Conservation (phyloP, 495 filamentous ascomycete species). For the Neurospora intermedia region DNA sequence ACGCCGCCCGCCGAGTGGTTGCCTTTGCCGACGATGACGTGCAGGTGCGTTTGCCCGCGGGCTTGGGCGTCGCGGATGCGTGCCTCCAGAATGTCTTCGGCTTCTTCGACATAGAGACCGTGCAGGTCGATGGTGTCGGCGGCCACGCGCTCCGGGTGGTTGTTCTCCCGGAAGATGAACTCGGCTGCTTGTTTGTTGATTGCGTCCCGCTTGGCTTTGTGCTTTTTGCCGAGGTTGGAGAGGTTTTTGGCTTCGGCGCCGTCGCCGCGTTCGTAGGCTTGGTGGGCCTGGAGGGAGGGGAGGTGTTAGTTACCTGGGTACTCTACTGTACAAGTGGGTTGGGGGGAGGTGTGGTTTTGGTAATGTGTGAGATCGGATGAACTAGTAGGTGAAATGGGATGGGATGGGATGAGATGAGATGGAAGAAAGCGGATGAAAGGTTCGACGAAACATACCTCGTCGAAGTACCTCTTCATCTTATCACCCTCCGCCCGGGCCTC, state of each 20-base stretch:
- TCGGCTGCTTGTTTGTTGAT: conserved; percentile 87
- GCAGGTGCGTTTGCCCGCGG: conserved; percentile 62
- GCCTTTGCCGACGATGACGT: conserved; percentile 80
- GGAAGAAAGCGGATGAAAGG: background rate
- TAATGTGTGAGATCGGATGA: background rate
- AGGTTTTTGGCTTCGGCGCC: conserved; percentile 67
- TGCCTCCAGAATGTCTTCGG: conserved; percentile 76
- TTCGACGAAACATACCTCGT: conserved; percentile 37
- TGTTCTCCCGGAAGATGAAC: conserved; percentile 91
- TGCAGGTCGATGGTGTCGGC: conserved; percentile 89
- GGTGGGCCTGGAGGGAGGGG: conserved; percentile 44
- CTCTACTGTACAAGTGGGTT: too few relatives aligned
- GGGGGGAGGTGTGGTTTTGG: background rate
- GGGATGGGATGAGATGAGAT: background rate
- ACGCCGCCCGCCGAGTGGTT: conserved; percentile 72
- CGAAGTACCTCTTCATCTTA: conserved; percentile 66
- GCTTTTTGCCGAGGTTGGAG: conserved; percentile 73
- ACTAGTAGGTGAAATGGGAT: background rate
- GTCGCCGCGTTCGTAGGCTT: conserved; percentile 73
- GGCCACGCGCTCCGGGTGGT: conserved; percentile 54
- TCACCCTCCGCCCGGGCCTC: conserved; percentile 69
- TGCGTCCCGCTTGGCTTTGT: conserved; percentile 64
- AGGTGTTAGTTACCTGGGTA: background rate
- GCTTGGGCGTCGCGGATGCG: conserved; percentile 64
- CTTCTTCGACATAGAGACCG: conserved; percentile 87